Percentiles rank a stretch among this genome's conserved stretches.
Conservation (phyloP, 176 grass and related monocot species). For the Tillandsia leiboldiana region DNA sequence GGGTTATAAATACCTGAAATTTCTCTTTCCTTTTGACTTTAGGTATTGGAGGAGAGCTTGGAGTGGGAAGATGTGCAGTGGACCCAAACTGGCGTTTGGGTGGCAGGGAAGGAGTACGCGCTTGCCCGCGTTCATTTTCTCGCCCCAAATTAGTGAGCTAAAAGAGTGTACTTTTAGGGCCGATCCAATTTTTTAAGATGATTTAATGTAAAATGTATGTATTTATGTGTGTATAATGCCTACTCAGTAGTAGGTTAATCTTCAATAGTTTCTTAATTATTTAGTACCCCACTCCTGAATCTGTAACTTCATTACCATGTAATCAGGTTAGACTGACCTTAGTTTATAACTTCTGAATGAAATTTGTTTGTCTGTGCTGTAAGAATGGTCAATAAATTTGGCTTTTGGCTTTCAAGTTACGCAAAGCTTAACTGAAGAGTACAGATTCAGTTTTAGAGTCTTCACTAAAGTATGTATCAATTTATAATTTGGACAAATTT, state of each 20-base stretch:
- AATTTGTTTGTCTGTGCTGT: background rate
- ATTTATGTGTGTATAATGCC: slow-evolving; percentile 1
- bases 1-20: background rate
- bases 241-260: background rate
- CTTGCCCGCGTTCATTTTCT: slow-evolving; percentile 83
- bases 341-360: background rate
- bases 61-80: slow-evolving; percentile 98
- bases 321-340: background rate
- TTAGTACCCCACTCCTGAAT: background rate
- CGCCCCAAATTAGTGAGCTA: slow-evolving; percentile 39
- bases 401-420: background rate
- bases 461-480: background rate
- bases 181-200: background rate
- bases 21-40: background rate
- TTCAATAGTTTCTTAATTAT: background rate
- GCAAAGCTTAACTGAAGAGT: background rate
- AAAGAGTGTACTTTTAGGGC: background rate
- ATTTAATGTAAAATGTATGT: slow-evolving; percentile 7
- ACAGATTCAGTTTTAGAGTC: background rate
- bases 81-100: slow-evolving; percentile 78
- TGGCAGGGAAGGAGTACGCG: slow-evolving; percentile 72
- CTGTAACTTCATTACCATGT: background rate
- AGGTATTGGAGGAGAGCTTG: slow-evolving; percentile 78
- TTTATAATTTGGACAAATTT: background rate
- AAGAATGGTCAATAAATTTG: slow-evolving; percentile 2